These are phyloP conservation scores for Suhomyces yuchorum DNA, from an alignment of 1,139 yeast species.

Conservation along the genomic window DNA sequence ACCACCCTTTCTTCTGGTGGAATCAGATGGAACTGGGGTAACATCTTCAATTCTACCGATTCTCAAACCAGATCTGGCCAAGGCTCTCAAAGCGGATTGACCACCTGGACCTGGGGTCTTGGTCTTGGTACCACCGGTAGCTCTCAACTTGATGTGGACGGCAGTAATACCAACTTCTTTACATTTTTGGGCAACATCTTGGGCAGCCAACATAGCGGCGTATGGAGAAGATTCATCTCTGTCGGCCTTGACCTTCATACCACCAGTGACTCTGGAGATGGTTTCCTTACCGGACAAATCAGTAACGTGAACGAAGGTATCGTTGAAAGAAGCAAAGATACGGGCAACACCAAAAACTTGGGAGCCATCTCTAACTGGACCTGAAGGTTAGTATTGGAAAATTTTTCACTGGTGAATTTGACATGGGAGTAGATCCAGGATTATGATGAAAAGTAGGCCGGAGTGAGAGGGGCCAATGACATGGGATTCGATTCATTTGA, in stretches of 20 bases:
- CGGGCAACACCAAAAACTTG: slow-evolving; percentile 99
- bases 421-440: neutral
- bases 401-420: neutral
- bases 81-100: slow-evolving; percentile 99
- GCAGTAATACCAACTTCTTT: slow-evolving; percentile 99
- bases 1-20: slow-evolving; percentile 99
- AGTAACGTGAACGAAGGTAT: slow-evolving; percentile 99
- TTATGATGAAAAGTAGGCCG: neutral
- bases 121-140: slow-evolving; percentile 99
- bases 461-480: neutral
- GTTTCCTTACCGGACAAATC: slow-evolving; percentile 99
- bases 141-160: slow-evolving; percentile 99
- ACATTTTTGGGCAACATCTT: slow-evolving; percentile 98
- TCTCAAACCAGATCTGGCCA: slow-evolving; percentile 99
- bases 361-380: slow-evolving; percentile 93
- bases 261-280: slow-evolving; percentile 99
- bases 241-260: slow-evolving; percentile 99
- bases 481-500: neutral
- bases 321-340: slow-evolving; percentile 99
- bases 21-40: slow-evolving; percentile 99
- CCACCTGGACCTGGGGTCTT: slow-evolving; percentile 99
- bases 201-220: slow-evolving; percentile 99
- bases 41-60: slow-evolving; percentile 99
- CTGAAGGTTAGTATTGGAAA: slow-evolving; percentile 37
- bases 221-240: slow-evolving; percentile 99